Conservation (phyloP, 2,329 filamentous ascomycete genomes). For the Penicillium nordicum region DNA sequence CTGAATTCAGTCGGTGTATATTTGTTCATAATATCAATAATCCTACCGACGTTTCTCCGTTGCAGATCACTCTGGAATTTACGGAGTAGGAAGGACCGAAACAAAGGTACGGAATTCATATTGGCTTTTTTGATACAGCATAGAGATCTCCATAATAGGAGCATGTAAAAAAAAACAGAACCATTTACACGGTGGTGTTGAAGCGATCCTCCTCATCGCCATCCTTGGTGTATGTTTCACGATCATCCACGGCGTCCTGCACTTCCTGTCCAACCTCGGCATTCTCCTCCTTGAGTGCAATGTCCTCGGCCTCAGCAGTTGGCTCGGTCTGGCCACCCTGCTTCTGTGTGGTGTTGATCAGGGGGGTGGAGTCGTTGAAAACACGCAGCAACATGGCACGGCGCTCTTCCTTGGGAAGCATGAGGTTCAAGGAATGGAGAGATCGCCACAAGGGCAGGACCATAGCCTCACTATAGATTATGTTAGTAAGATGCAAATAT, state of each 20-base stretch:
- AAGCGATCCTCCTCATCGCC: conserved; percentile 46
- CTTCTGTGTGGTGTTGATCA: conserved; percentile 61
- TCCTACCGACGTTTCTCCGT: conserved; percentile 14
- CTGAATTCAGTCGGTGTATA: conserved; percentile 15
- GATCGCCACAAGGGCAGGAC: conserved; percentile 93
- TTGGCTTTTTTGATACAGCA: conserved; percentile 22
- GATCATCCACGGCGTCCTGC: conserved; percentile 40
- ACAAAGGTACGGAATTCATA: conserved; percentile 7
- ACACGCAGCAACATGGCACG: conserved; percentile 86
- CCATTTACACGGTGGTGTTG: conserved; percentile 46
- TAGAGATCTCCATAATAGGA: background rate
- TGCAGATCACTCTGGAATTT: conserved; percentile 8
- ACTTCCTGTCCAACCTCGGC: conserved; percentile 38
- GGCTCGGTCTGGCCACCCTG: conserved; percentile 15
- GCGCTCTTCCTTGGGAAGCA: conserved; percentile 96
- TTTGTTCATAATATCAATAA: background rate
- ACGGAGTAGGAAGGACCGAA: background rate
- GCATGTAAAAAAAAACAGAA: conserved; percentile 2
- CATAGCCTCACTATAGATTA: conserved; percentile 63
- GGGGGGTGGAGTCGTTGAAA: conserved; percentile 82
- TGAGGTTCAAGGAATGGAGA: conserved; percentile 85
- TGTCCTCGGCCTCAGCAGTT: conserved; percentile 32
- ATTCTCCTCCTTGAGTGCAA: conserved; percentile 40
- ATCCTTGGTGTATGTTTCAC: conserved; percentile 44
- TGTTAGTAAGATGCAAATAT: conserved; percentile 17